Conservation (phyloP, 768 basidiomycete genomes). For the Gloeostereum incarnatum region DNA sequence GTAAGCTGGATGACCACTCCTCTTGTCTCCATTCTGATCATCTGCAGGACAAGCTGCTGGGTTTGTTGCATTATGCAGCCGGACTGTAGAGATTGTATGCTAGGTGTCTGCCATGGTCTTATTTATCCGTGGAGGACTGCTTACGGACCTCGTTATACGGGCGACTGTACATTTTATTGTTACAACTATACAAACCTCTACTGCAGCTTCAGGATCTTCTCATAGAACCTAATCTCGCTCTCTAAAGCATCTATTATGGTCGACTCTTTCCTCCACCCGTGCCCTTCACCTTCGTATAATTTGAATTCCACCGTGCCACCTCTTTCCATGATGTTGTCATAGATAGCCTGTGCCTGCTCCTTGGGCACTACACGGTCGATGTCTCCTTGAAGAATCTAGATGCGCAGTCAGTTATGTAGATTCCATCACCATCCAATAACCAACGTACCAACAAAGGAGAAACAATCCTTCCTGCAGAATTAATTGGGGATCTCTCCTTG, state of each 20-base stretch:
- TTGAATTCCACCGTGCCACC: slow-evolving; percentile 32
- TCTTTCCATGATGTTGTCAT: slow-evolving; percentile 26
- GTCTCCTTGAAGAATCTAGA: slow-evolving; percentile 33
- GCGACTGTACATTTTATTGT: no score
- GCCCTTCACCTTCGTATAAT: slow-evolving; percentile 42
- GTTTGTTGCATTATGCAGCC: slow-evolving; percentile 32
- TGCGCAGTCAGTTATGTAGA: slow-evolving; percentile 7
- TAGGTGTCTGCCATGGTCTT: no score
- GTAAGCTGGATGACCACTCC: slow-evolving; percentile 14
- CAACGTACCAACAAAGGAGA: slow-evolving; percentile 39
- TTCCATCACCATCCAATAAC: slow-evolving; percentile 11
- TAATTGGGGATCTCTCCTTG: slow-evolving; percentile 41
- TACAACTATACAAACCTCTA: no score
- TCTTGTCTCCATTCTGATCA: slow-evolving; percentile 5
- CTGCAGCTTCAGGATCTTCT: slow-evolving; percentile 16
- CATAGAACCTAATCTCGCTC: slow-evolving; percentile 32
- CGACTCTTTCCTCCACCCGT: slow-evolving; percentile 34
- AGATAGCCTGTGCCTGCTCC: slow-evolving; percentile 36
- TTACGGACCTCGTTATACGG: no score
- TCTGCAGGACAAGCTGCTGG: slow-evolving; percentile 34
- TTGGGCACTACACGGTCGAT: slow-evolving; percentile 44
- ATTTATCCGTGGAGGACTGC: no score
- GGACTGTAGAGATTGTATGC: no score
- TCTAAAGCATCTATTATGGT: slow-evolving; percentile 31
- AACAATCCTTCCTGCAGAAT: slow-evolving; percentile 39